These are phyloP conservation scores for Rosa chinensis DNA, from an alignment of 306 rosid species.

Conservation along the genomic window DNA sequence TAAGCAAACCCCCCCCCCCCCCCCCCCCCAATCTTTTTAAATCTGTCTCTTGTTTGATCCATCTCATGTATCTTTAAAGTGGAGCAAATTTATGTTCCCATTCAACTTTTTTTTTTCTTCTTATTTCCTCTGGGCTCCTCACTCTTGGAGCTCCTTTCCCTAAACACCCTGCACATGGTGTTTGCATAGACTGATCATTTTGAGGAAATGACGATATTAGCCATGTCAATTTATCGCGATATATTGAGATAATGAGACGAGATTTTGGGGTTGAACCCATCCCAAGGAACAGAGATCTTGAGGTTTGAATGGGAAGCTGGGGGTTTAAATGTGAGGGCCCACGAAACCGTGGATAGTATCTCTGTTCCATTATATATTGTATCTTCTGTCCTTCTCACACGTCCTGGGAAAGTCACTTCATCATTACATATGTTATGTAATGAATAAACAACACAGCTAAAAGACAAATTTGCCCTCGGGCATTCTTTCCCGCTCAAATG, in stretches of 20 bases:
- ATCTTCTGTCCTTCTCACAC: neutral
- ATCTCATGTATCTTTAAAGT: neutral
- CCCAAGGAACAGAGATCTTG: neutral
- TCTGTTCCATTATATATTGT: neutral
- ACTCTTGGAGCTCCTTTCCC: neutral
- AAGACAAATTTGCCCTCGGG: neutral
- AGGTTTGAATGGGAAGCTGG: neutral
- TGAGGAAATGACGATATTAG: neutral
- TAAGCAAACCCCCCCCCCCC: constrained; percentile 34
- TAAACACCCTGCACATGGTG: neutral
- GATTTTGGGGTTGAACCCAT: neutral
- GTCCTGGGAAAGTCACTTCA: neutral
- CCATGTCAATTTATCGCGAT: neutral
- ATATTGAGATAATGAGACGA: neutral
- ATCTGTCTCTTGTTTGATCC: neutral
- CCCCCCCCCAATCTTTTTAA: neutral
- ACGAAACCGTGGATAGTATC: neutral
- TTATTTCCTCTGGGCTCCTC: neutral
- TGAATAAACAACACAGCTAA: neutral
- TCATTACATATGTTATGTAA: neutral
- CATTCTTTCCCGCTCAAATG: neutral
- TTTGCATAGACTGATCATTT: too few relatives aligned
- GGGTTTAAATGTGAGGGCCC: constrained; percentile 6
- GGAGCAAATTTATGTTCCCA: neutral
- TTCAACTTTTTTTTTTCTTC: neutral